These are phyloP conservation scores for Cordia subcordata DNA, from an alignment of 257 asterid species.

Conservation along the genomic window DNA sequence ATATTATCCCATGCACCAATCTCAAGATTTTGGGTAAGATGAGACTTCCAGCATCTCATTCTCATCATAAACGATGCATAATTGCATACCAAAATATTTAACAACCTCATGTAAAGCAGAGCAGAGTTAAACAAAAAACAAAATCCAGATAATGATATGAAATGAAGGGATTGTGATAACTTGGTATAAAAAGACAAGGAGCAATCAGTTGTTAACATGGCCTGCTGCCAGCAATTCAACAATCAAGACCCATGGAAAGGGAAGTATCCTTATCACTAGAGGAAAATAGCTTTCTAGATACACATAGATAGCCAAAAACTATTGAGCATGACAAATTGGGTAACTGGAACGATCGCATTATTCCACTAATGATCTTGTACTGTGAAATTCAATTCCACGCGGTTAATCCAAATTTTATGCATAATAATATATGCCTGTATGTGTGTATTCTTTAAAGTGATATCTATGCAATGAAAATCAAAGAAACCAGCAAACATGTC, in stretches of 20 bases:
- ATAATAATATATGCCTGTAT: background rate
- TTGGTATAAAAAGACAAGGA: conserved; percentile 73
- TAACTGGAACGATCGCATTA: background rate
- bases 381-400: background rate
- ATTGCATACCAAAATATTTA: conserved; percentile 26
- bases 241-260: conserved; percentile 59
- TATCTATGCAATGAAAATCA: conserved; percentile 32
- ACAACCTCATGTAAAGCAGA: conserved; percentile 27
- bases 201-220: conserved; percentile 82
- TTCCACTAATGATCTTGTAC: background rate
- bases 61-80: conserved; percentile 29
- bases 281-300: conserved; percentile 37
- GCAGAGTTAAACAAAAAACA: conserved; percentile 26
- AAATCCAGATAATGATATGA: conserved; percentile 36
- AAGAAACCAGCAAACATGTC: conserved; percentile 45
- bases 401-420: background rate
- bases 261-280: conserved; percentile 54
- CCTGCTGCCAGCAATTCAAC: conserved; percentile 78
- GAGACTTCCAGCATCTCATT: conserved; percentile 46
- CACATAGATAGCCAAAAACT: conserved; percentile 36
- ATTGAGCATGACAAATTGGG: conserved; percentile 18
- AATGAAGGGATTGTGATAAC: conserved; percentile 76
- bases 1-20: conserved; percentile 55
- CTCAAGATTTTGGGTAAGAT: conserved; percentile 41
- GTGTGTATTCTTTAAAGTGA: background rate